Percentiles rank a stretch among this genome's conserved stretches.
Conservation (phyloP, 139 green algal species). For the Parachlorella kessleri region DNA sequence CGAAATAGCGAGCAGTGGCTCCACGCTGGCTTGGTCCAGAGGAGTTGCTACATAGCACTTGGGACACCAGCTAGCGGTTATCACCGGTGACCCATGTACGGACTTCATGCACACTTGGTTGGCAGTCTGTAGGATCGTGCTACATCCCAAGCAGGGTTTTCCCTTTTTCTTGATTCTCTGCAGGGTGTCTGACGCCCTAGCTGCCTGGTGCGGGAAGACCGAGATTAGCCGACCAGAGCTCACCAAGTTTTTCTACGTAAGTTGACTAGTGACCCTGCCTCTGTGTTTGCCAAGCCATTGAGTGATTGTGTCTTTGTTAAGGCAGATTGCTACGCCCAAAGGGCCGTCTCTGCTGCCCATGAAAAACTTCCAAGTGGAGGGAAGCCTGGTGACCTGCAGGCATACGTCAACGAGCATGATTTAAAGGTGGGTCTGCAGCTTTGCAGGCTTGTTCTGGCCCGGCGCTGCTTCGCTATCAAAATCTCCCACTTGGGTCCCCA, state of each 20-base stretch:
- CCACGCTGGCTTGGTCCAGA: background rate
- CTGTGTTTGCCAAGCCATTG: no score
- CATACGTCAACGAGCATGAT: constrained; percentile 49
- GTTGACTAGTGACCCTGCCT: no score
- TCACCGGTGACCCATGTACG: background rate
- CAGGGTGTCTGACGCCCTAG: constrained; percentile 48
- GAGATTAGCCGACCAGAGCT: constrained; percentile 49
- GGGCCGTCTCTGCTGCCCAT: no score
- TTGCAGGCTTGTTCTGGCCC: no score
- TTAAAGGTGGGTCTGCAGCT: constrained; percentile 21
- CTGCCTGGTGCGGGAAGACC: constrained; percentile 42
- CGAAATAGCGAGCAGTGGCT: background rate
- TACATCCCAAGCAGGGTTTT: background rate
- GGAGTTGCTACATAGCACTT: background rate
- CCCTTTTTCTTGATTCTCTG: no score
- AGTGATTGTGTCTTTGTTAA: no score
- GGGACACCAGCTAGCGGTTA: background rate
- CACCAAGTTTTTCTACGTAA: constrained; percentile 62
- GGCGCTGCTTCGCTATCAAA: no score
- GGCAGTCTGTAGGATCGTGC: background rate
- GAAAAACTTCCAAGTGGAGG: no score
- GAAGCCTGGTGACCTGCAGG: no score
- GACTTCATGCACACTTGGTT: background rate
- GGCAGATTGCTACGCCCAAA: no score
- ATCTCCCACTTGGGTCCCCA: no score